phyloP scores from a whole-genome alignment of 805 yeast species.

The Ogataea methanolica region DNA sequence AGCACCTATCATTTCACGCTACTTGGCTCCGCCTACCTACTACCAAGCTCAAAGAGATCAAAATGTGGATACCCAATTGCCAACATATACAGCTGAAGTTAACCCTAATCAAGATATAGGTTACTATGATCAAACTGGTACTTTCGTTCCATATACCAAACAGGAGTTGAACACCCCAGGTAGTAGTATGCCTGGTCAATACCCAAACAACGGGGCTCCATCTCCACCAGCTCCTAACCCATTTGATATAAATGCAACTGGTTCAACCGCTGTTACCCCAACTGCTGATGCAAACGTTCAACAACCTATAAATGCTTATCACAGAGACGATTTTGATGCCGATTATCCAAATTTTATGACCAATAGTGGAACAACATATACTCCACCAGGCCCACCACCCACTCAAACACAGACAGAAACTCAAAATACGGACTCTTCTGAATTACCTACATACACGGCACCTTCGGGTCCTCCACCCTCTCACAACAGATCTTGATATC shows the following conservation, averaged over 20 bases:
- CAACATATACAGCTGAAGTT: conserved; percentile 62
- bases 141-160: conserved; percentile 29
- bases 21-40: conserved; percentile 63
- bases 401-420: neutral
- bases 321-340: conserved; percentile 9
- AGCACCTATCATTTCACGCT: conserved; percentile 61
- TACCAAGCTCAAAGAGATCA: conserved; percentile 50
- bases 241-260: conserved; percentile 10
- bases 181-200: neutral
- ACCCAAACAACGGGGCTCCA: neutral
- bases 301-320: conserved; percentile 3
- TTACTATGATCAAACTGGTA: conserved; percentile 63
- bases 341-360: conserved; percentile 9
- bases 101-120: conserved; percentile 72
- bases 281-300: neutral
- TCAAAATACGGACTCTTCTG: neutral
- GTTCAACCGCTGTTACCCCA: conserved; percentile 1
- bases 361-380: neutral
- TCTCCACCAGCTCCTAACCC: conserved; percentile 5
- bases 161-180: neutral
- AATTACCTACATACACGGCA: conserved; percentile 12
- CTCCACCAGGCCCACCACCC: conserved; percentile 1
- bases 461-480: conserved; percentile 22
- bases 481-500: conserved; percentile 3
- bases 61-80: conserved; percentile 52